Base-by-base conservation (phyloP, 768 basidiomycete genomes). In the Fomitopsis serialis region DNA sequence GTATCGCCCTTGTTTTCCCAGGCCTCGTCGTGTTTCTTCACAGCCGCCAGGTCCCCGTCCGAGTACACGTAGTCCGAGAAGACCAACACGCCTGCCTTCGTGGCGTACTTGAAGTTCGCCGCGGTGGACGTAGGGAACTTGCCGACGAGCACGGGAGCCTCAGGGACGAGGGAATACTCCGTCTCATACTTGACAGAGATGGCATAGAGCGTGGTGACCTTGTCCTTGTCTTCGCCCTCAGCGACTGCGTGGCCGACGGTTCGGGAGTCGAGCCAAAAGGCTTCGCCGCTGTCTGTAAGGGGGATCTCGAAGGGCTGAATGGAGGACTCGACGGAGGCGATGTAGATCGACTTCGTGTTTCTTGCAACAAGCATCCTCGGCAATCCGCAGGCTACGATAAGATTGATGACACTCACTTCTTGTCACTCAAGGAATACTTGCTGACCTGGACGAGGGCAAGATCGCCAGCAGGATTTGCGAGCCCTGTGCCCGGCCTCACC, bases 11-110 rank as follows among this genome's bases (percentile, higher is more conserved):
- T 79, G 52, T 82, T 78, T 50, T 86, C 82, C 74, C 84, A 89
- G 40, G 73, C 77, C 57, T 84, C 73, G 64, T 96, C 91, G 58
- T 87, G 78, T 60, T 81, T 75, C 57, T 76, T 79, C 23, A 87
- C 85, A 10, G 82, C 75, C 36, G 77, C 80, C 45, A 97, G 70
- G 55, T 86, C 78, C 1, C 85, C 86, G 55, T 95, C 89, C 2
- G 79, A 69, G 64, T 89, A 87, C 4, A 96, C 92, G 50, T 81
- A 76, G 32, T 89, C 91, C 0, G 92, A 89, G 73, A 99, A 98
- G 6, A 92, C 83, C 35, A 99, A 78, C 44, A 77, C 61, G 15
- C 81, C 80, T 3, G 78, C 72, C n/a, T 70, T 63, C 24, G 72
- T 58, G 25, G 78, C 78, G 64, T 81, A 88, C 49, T 78, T 80